These are phyloP conservation scores for Neonectria coccinea DNA, from an alignment of 2,329 filamentous ascomycete genomes.

Conservation along the genomic window DNA sequence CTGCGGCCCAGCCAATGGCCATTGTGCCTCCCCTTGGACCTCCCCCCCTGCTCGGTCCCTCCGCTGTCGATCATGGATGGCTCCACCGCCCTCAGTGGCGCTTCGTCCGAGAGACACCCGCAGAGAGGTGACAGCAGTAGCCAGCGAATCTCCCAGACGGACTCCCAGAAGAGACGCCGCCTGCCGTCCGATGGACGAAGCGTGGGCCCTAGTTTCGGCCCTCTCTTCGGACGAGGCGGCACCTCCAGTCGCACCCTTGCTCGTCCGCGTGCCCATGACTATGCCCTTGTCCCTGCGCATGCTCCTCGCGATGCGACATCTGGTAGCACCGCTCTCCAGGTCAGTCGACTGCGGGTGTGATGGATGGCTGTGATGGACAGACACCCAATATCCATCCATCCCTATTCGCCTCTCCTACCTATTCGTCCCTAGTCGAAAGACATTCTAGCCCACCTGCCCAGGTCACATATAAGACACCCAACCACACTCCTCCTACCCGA, in stretches of 20 bases:
- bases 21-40: conserved; percentile 23
- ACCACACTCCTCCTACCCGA: conserved; percentile 20
- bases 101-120: conserved; percentile 28
- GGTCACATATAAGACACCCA: conserved; percentile 38
- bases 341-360: conserved; percentile 18
- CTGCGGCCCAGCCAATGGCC: conserved; percentile 35
- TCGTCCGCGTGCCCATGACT: conserved; percentile 9
- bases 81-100: conserved; percentile 36
- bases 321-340: conserved; percentile 28
- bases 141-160: not conserved
- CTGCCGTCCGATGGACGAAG: conserved; percentile 30
- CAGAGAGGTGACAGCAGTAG: not conserved
- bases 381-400: conserved; percentile 2
- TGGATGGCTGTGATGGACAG: not conserved
- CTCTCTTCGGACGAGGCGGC: conserved; percentile 2
- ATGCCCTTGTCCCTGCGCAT: conserved; percentile 38
- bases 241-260: conserved; percentile 19
- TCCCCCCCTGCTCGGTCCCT: conserved; percentile 19
- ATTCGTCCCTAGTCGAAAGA: conserved; percentile 22
- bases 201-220: conserved; percentile 3
- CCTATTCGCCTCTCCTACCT: conserved; percentile 6
- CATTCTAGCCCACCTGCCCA: conserved; percentile 19
- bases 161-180: conserved; percentile 21
- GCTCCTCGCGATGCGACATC: conserved; percentile 17
- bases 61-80: conserved; percentile 34